Conservation (phyloP, 768 basidiomycete genomes). For the Pisolithus tinctorius region DNA sequence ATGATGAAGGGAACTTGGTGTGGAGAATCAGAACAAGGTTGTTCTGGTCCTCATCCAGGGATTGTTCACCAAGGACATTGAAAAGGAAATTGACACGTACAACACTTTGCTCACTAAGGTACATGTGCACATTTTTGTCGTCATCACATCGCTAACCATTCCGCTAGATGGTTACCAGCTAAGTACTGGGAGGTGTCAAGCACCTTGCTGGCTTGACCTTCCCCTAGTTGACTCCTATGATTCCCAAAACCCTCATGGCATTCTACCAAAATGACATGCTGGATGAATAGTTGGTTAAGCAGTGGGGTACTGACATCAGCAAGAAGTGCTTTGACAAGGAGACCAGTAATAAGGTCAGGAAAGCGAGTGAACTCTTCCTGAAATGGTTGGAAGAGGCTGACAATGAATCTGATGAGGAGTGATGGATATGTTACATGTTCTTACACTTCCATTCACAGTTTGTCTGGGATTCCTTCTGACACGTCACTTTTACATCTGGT, state of each 20-base stretch:
- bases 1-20: conserved; percentile 83
- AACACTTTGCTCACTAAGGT: conserved; percentile 74
- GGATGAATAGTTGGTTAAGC: conserved; percentile 82
- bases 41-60: conserved; percentile 77
- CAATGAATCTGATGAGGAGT: conserved; percentile 52
- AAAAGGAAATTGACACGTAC: conserved; percentile 59
- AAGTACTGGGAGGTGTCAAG: conserved; percentile 94
- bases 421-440: background rate
- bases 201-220: conserved; percentile 70
- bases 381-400: conserved; percentile 94
- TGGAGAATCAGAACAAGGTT: conserved; percentile 93
- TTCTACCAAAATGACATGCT: conserved; percentile 90
- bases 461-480: background rate
- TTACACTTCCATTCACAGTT: background rate
- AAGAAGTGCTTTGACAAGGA: conserved; percentile 97
- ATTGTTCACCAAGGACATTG: conserved; percentile 70
- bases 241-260: conserved; percentile 93
- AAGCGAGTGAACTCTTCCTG: conserved; percentile 92
- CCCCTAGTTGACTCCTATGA: conserved; percentile 60
- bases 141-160: conserved; percentile 2
- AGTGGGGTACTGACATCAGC: conserved; percentile 95
- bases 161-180: conserved; percentile 73
- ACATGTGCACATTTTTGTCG: background rate
- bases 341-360: conserved; percentile 90
- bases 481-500: background rate